Evolutionary conservation across 1,284 basidiomycete species (phyloP), one percentile per base, ranked within the genome.

Genomic region (Psilocybe mexicana): DNA sequence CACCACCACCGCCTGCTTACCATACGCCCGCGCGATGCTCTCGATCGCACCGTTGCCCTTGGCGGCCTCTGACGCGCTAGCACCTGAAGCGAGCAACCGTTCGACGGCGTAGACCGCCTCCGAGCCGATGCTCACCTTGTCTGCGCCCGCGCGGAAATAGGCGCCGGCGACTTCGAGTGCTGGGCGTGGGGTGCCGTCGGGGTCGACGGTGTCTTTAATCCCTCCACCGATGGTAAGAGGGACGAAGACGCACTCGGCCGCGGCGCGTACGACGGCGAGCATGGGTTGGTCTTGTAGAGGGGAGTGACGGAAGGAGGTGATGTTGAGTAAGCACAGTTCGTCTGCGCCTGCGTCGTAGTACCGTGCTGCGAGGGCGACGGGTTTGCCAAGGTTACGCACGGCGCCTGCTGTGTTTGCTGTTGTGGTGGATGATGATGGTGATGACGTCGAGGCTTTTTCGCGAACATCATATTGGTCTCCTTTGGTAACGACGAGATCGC

Each of bases 401-500:
- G 88, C 87, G 36, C 94, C 90, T 8, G 85, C 86, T 1, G 81
- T 76, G 33, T 74, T 73, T 38, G 70, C 66, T 35, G 74, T 63
- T 12, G 68, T 62, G 5, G 66, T 49, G 10, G 30, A 33, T 33
- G 30, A 33, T 33, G 30, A 8, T 33, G 69, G 60, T 23, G 74
- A 46, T 23, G 67, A 66, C 10, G 74, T 69, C 69, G 38, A 40
- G 38, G 38, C 38, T 40, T 90, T 93, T 73, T 98, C 96, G 57
- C 96, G 92, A 12, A 98, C 96, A 70, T 98, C 94, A 77, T 99
- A 99, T 71, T 97, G 96, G 74, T 99, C 97, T 55, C 97, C 97
- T 78, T 99, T 99, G 50, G 97, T 99, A 1, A 99, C 97, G 57
- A 99, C 96, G 52, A 99, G 87, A 72, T 99, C 97, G 46, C 97